A percentile compares a stretch with the other conserved stretches of the same genome.
phyloP scores from a whole-genome alignment of 371 early-diverging fungal genomes.

The Coemansia sp. region DNA sequence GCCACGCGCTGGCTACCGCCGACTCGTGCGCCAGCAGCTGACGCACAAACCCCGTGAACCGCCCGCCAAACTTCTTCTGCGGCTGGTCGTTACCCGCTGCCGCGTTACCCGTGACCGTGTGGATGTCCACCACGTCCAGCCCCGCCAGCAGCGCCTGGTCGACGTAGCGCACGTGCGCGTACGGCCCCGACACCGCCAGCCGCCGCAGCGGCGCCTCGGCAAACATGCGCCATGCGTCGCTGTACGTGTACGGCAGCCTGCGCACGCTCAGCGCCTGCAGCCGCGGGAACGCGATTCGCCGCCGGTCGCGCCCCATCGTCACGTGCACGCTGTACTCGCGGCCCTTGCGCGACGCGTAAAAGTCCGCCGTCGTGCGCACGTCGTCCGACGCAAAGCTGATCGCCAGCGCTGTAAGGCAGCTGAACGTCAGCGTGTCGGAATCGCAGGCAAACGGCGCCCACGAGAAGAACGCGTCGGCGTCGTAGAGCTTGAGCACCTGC shows the following conservation, averaged over 20 bases:
- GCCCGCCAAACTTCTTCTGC: neutral
- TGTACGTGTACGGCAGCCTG: slow-evolving; percentile 31
- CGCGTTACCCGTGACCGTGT: slow-evolving; percentile 9
- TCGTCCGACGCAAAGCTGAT: slow-evolving; percentile 36
- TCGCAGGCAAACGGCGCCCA: slow-evolving; percentile 29
- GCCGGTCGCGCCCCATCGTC: slow-evolving; percentile 31
- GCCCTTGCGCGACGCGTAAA: slow-evolving; percentile 12
- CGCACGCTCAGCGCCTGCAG: slow-evolving; percentile 17
- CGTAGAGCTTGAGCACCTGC: slow-evolving; percentile 15
- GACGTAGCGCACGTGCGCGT: slow-evolving; percentile 30
- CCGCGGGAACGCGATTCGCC: slow-evolving; percentile 13
- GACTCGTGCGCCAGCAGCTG: slow-evolving; percentile 14
- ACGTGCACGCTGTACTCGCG: slow-evolving; percentile 10
- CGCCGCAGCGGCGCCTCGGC: slow-evolving; percentile 17
- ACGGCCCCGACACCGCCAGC: slow-evolving; percentile 27
- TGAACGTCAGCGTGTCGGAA: slow-evolving; percentile 11
- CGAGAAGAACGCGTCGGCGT: slow-evolving; percentile 31
- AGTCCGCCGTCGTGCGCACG: slow-evolving; percentile 21
- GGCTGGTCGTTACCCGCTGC: too few relatives aligned
- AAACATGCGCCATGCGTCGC: slow-evolving; percentile 40
- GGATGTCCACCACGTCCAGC: slow-evolving; percentile 20
- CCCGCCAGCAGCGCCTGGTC: slow-evolving; percentile 4
- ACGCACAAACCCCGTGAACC: slow-evolving; percentile 20
- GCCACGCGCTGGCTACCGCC: slow-evolving; percentile 20
- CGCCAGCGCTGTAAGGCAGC: slow-evolving; percentile 10